Evolutionary conservation across 192 early-diverging fungal genomes (phyloP).

Genomic region (Entomortierella lignicola): DNA sequence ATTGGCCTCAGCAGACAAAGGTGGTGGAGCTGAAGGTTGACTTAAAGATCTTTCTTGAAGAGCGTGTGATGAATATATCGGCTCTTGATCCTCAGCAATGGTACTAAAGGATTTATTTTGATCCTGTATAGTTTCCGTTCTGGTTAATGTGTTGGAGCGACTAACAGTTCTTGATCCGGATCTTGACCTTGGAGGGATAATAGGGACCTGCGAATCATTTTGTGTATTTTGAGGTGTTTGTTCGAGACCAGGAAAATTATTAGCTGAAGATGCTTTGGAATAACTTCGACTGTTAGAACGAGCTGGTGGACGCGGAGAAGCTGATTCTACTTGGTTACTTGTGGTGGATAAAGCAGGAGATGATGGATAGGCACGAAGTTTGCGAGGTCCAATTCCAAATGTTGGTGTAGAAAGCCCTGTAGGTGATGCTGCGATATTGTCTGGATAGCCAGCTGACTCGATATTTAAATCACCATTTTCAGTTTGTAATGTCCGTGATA

Average conservation of each 20-base stretch:
- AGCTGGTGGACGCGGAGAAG: conserved; percentile 31
- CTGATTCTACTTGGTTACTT: conserved; percentile 6
- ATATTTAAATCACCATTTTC: conserved; percentile 12
- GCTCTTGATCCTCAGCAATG: conserved; percentile 39
- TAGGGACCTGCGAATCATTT: conserved; percentile 1
- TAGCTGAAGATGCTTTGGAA: neutral
- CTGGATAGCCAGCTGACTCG: neutral
- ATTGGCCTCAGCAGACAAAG: neutral
- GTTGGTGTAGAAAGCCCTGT: conserved; percentile 19
- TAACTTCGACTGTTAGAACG: conserved; percentile 46
- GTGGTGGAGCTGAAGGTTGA: conserved; percentile 1
- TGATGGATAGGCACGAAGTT: conserved; percentile 26
- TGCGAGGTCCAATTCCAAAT: conserved; percentile 23
- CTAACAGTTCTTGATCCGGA: conserved; percentile 32
- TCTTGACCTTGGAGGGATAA: conserved; percentile 21
- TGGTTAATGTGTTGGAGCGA: conserved; percentile 34
- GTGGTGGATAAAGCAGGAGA: conserved; percentile 11
- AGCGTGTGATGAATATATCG: neutral
- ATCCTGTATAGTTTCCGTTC: conserved; percentile 5
- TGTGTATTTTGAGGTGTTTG: neutral
- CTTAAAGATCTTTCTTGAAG: neutral
- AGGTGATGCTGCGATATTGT: neutral
- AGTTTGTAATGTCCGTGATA: neutral
- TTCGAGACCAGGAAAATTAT: conserved; percentile 3
- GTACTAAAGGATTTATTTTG: neutral